Conservation (phyloP, 164 flowering plant species). For the Vitis amurensis region DNA sequence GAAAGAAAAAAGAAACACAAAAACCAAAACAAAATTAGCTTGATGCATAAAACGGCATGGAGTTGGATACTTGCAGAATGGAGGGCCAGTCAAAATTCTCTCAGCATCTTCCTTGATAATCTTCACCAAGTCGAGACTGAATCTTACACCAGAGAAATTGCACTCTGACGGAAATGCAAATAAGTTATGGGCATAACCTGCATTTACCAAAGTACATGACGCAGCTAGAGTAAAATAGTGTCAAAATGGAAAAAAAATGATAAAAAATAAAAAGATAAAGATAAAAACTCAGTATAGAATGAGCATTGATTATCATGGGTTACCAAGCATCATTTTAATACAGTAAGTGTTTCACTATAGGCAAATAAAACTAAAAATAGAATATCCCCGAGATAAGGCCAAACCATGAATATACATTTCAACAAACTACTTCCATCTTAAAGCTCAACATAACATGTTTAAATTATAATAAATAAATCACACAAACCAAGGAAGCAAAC, state of each 20-base stretch:
- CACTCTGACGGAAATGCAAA: conserved; percentile 98
- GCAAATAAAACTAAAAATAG: too few species aligned
- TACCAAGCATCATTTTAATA: too few species aligned
- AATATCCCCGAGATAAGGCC: too few species aligned
- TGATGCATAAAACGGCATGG: not conserved
- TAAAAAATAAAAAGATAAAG: too few species aligned
- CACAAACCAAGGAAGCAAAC: not conserved
- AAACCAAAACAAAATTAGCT: not conserved
- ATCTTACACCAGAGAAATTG: conserved; percentile 89
- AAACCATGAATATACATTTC: too few species aligned
- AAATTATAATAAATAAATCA: too few species aligned
- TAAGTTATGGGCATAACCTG: conserved; percentile 69
- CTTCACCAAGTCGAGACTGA: conserved; percentile 71
- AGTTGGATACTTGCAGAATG: conserved; percentile 44
- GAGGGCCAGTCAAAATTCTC: conserved; percentile 43
- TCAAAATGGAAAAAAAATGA: too few species aligned
- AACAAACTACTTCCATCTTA: too few species aligned
- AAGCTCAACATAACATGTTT: too few species aligned
- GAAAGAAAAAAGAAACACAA: too few species aligned
- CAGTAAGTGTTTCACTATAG: too few species aligned
- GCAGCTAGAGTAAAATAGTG: not conserved
- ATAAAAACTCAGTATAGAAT: not conserved
- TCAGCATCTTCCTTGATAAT: conserved; percentile 54
- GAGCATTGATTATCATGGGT: too few species aligned
- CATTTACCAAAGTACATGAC: conserved; percentile 13